Base-by-base conservation (phyloP, 495 filamentous ascomycete species). In the Lepidopterella palustris region DNA sequence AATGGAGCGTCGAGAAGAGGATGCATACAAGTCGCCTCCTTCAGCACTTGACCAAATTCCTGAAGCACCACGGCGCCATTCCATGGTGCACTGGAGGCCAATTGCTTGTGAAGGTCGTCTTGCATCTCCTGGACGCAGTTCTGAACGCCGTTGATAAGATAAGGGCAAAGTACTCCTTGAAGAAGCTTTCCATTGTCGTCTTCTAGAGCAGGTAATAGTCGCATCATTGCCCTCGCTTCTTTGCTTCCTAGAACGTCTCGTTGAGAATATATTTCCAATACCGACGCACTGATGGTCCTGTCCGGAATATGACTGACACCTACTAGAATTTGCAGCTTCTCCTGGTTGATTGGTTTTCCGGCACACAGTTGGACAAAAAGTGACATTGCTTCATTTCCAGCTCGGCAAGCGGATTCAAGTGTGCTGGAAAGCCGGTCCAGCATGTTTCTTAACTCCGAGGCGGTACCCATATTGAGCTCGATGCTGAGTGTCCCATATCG, bases 321-420 rank as follows among this genome's bases (percentile, higher is more conserved):
- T 45, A 60, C 58, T 4, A 67, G 23, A 1, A 67, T 39, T 18
- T 55, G 51, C 10, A 67, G 27, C 13, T 24, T 26, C 20, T 61
- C 57, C 24, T 50, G 20, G 6, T 57, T 61, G 21, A 67, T 53
- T 1, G 60, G 57, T 5, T 51, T 31, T 20, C 25, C 31, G 21
- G 61, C 42, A 28, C 35, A 53, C 8, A 61, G 39, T 15, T 67
- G 53, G 13, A 67, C 57, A 23, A 67, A 67, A 8, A 67, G 35
- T 8, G 57, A 35, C 25, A 63, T 60, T 2, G 31, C 8, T 4
- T 32, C 45, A 4, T 55, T 25, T 1, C 57, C 42, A 8, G 50
- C 53, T 24, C 31, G 28, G 10, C 55, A 47, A 20, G 57, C 53
- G 10, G 9, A 13, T 24, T 63, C 61, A 27, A 67, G 24, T 20